A percentile compares a stretch with the other conserved stretches of the same genome.
Evolutionary conservation across 345 rosid species (phyloP).

Genomic region (Abelmoschus esculentus): DNA sequence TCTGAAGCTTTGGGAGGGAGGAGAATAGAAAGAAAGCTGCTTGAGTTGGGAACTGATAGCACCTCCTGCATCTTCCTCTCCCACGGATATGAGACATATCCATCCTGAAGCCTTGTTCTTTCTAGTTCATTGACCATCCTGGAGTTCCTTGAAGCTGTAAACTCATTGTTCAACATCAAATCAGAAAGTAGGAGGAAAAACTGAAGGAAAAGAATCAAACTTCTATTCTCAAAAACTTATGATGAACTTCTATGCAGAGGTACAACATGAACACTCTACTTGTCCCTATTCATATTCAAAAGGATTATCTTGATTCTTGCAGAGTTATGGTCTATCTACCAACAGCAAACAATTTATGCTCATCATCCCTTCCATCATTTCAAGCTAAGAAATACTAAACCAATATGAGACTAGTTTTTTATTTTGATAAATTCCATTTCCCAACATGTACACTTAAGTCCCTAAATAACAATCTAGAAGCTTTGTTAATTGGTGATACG

Average conservation of each 20-base stretch:
- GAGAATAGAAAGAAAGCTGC: slow-evolving; percentile 78
- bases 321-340: not conserved
- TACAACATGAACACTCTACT: too few species aligned
- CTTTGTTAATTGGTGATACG: too few species aligned
- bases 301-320: not conserved
- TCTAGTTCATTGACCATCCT: slow-evolving; percentile 70
- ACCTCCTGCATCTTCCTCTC: slow-evolving; percentile 57
- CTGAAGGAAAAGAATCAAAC: not conserved
- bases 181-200: not conserved
- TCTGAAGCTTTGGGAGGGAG: slow-evolving; percentile 87
- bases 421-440: not conserved
- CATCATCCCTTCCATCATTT: too few species aligned
- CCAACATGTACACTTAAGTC: not conserved
- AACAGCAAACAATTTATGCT: not conserved
- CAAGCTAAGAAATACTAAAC: not conserved
- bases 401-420: not conserved
- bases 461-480: too few species aligned
- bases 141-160: slow-evolving; percentile 67
- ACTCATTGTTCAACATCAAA: slow-evolving; percentile 8
- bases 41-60: slow-evolving; percentile 64
- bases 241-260: too few species aligned
- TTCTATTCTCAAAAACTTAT: not conserved
- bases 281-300: not conserved
- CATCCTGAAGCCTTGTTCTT: slow-evolving; percentile 74
- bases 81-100: slow-evolving; percentile 89